Percentiles rank a stretch among this genome's conserved stretches.
Conservation (phyloP, 2,329 filamentous ascomycete species). For the Talaromyces sp. region DNA sequence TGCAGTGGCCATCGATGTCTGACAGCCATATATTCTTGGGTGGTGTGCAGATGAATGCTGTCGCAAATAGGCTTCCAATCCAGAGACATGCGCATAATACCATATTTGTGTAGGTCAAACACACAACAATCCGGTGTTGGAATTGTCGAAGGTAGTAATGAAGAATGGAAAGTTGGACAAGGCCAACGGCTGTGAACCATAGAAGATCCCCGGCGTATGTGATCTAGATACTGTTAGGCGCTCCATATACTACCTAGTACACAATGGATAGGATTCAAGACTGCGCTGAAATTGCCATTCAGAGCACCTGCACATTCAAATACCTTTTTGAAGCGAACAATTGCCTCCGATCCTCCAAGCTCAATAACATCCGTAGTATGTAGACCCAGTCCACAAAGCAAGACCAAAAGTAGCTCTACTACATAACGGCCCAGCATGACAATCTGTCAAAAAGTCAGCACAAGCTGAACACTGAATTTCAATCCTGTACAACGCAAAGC, state of each 20-base stretch:
- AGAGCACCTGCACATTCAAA: neutral
- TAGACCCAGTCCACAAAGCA: conserved; percentile 23
- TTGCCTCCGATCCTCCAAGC: conserved; percentile 8
- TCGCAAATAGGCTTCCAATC: conserved; percentile 19
- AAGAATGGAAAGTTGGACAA: conserved; percentile 21
- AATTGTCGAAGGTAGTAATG: conserved; percentile 21
- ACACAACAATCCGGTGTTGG: conserved; percentile 5
- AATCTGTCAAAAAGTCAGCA: conserved; percentile 7
- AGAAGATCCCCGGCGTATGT: conserved; percentile 22
- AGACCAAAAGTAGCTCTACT: conserved; percentile 20
- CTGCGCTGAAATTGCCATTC: too few species aligned
- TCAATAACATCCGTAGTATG: conserved; percentile 15
- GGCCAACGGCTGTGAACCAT: conserved; percentile 14
- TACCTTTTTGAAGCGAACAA: conserved; percentile 20
- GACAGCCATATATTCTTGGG: conserved; percentile 16
- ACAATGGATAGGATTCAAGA: neutral
- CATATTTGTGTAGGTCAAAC: conserved; percentile 13
- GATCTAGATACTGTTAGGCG: conserved; percentile 13
- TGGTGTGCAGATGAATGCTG: conserved; percentile 20
- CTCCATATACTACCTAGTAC: neutral
- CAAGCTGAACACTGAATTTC: neutral
- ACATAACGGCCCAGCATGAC: conserved; percentile 22
- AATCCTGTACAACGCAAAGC: neutral
- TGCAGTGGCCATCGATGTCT: conserved; percentile 12
- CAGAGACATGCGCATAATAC: conserved; percentile 16